Percentiles rank a stretch among this genome's conserved stretches.
Evolutionary conservation across 768 basidiomycete genomes (phyloP).

Genomic region (Sutorius australiensis): DNA sequence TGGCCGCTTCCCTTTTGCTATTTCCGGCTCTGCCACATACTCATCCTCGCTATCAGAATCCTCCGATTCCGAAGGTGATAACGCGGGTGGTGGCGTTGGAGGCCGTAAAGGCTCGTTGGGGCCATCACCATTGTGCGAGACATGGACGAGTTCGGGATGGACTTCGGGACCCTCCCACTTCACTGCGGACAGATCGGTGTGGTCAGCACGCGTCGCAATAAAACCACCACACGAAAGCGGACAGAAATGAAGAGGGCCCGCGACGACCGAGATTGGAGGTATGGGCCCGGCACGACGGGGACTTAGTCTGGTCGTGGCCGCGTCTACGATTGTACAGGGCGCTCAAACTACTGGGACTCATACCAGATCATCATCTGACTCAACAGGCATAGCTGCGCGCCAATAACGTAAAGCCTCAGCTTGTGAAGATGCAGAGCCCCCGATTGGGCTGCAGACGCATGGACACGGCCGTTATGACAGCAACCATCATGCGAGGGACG

Average conservation of each 20-base stretch:
- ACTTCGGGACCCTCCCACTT: conserved; percentile 68
- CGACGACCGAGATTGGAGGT: not conserved
- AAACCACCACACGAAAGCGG: conserved; percentile 14
- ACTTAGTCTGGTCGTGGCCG: conserved; percentile 18
- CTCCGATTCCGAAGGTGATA: conserved; percentile 44
- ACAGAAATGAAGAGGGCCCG: conserved; percentile 6
- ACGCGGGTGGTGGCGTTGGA: conserved; percentile 30
- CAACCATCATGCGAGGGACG: conserved; percentile 28
- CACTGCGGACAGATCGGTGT: conserved; percentile 44
- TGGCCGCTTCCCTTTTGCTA: conserved; percentile 31
- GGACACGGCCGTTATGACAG: conserved; percentile 32
- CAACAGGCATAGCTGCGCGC: conserved; percentile 34
- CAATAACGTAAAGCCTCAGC: conserved; percentile 35
- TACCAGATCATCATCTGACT: conserved; percentile 36
- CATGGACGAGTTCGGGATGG: conserved; percentile 41
- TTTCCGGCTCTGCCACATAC: conserved; percentile 50
- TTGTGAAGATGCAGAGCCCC: conserved; percentile 28
- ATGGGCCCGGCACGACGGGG: conserved; percentile 5
- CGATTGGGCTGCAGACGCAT: conserved; percentile 24
- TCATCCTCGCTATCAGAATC: conserved; percentile 65
- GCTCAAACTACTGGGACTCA: conserved; percentile 31
- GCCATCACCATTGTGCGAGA: conserved; percentile 18
- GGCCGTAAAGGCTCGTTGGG: conserved; percentile 13
- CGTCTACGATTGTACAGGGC: conserved; percentile 24
- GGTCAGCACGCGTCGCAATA: conserved; percentile 26